A percentile compares a stretch with the other conserved stretches of the same genome.
These are phyloP conservation scores for Prosopis cineraria DNA, from an alignment of 306 rosid species.

Conservation along the genomic window DNA sequence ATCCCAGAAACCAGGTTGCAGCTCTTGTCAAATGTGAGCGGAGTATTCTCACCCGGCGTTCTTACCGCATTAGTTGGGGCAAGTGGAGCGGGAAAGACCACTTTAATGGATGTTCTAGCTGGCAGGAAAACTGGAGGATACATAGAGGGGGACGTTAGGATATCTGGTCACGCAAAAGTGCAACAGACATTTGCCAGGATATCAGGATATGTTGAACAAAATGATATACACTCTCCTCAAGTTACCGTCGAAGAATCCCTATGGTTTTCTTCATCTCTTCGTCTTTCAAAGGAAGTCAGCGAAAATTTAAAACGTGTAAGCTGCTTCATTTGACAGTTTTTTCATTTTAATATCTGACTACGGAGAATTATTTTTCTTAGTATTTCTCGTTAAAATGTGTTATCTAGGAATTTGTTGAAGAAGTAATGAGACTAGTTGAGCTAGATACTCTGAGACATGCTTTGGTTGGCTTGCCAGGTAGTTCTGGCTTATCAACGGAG, in stretches of 20 bases:
- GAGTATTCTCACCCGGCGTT: conserved; percentile 83
- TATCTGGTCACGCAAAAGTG: conserved; percentile 79
- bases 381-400: conserved; percentile 28
- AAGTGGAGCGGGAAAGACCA: conserved; percentile 94
- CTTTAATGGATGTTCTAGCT: conserved; percentile 90
- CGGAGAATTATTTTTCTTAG: not conserved
- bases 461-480: conserved; percentile 83
- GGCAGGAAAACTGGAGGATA: conserved; percentile 92
- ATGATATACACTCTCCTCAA: conserved; percentile 93
- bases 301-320: conserved; percentile 57
- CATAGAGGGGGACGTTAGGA: conserved; percentile 72
- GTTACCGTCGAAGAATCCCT: conserved; percentile 84
- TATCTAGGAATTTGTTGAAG: conserved; percentile 75
- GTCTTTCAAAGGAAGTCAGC: conserved; percentile 74
- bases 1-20: conserved; percentile 61
- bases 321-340: conserved; percentile 1
- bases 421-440: conserved; percentile 82
- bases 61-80: conserved; percentile 87
- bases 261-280: conserved; percentile 75
- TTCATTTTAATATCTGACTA: not conserved
- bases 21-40: conserved; percentile 75
- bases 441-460: conserved; percentile 66
- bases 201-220: conserved; percentile 86
- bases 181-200: conserved; percentile 78
- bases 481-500: conserved; percentile 84